phyloP scores from a whole-genome alignment of 169 alveolate genomes.

The Plasmodium inui region DNA sequence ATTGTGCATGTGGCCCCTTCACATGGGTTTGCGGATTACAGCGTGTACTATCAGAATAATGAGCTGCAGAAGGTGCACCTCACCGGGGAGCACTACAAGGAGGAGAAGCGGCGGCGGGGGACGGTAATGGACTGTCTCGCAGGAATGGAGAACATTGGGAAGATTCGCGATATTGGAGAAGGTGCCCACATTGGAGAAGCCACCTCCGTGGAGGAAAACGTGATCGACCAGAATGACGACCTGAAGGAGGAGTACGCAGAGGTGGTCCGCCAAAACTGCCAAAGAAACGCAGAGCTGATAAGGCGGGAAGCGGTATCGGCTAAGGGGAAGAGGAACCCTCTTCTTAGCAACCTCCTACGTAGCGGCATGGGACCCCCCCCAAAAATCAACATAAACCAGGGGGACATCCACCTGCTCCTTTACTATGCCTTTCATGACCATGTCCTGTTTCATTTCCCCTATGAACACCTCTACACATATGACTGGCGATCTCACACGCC shows the following conservation, averaged over 20 bases:
- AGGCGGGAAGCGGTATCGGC: neutral
- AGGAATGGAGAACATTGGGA: neutral
- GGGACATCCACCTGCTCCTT: constrained; percentile 31
- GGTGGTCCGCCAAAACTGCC: neutral
- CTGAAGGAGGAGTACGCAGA: constrained; percentile 50
- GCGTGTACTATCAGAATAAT: constrained; percentile 36
- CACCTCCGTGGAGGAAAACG: constrained; percentile 15
- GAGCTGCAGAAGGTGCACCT: constrained; percentile 14
- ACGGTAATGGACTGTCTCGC: neutral
- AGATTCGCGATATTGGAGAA: neutral
- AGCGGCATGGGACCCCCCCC: neutral
- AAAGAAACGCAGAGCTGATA: neutral
- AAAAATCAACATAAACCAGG: constrained; percentile 43
- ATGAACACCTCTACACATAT: constrained; percentile 55
- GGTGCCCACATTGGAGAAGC: neutral
- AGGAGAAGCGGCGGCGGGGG: neutral
- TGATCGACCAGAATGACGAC: constrained; percentile 59
- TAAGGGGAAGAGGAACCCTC: neutral
- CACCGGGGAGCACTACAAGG: neutral
- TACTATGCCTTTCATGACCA: constrained; percentile 59
- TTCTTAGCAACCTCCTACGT: neutral
- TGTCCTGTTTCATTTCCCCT: constrained; percentile 62
- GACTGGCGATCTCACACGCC: constrained; percentile 73
- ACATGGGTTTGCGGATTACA: constrained; percentile 65
- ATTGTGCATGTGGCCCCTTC: constrained; percentile 73